Evolutionary conservation across 2,329 filamentous ascomycete species (phyloP).

Genomic region (Nothopassalora personata): DNA sequence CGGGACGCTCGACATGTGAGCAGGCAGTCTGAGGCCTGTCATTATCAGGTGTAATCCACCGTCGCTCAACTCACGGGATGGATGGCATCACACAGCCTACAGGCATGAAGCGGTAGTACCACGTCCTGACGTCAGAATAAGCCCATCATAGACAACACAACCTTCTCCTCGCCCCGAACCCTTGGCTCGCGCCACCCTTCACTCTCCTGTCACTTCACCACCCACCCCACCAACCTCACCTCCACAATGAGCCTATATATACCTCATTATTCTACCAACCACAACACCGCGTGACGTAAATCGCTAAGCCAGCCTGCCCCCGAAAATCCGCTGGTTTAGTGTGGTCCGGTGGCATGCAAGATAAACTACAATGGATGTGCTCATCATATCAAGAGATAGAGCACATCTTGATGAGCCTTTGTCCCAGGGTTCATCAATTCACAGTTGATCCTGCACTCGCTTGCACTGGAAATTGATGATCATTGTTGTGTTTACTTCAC

Average conservation of each 20-base stretch:
- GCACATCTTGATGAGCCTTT: neutral
- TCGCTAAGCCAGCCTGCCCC: neutral
- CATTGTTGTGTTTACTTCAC: neutral
- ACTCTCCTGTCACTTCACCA: neutral
- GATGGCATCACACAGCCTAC: no score
- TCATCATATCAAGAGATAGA: neutral
- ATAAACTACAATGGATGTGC: neutral
- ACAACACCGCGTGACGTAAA: neutral
- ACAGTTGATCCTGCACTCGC: neutral
- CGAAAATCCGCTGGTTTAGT: neutral
- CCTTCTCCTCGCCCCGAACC: neutral
- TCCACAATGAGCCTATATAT: neutral
- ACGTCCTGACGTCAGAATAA: neutral
- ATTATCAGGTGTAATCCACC: neutral
- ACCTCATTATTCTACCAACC: neutral
- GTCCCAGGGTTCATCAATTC: neutral
- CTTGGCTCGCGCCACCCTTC: neutral
- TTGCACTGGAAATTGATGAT: neutral
- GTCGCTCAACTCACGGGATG: neutral
- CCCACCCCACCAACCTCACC: neutral
- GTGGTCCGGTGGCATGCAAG: neutral
- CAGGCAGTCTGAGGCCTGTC: neutral
- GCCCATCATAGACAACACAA: no score
- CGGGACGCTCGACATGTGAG: neutral
- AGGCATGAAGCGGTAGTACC: no score